phyloP scores from a whole-genome alignment of 805 yeast species.

The Cyberlindnera lachancei region DNA sequence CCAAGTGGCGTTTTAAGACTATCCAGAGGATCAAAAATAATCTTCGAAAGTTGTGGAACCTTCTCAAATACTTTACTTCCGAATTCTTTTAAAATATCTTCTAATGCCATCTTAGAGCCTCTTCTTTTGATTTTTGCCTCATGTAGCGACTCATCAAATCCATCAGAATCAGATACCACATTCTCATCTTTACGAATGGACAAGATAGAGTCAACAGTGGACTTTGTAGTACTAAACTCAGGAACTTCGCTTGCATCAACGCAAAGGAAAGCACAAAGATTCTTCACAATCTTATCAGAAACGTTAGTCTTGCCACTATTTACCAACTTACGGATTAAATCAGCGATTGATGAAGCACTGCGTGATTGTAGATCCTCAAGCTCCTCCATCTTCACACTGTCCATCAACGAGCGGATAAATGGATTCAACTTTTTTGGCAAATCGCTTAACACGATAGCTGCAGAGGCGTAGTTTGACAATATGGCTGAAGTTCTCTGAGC shows the following conservation, averaged over 20 bases:
- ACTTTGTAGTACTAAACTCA: slow-evolving; percentile 65
- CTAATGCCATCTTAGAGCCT: slow-evolving; percentile 74
- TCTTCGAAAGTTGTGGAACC: slow-evolving; percentile 57
- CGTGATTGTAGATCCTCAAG: slow-evolving; percentile 57
- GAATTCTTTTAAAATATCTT: slow-evolving; percentile 46
- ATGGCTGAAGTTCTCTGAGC: slow-evolving; percentile 50
- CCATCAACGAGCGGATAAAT: slow-evolving; percentile 85
- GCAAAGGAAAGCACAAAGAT: slow-evolving; percentile 86
- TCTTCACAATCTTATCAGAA: slow-evolving; percentile 82
- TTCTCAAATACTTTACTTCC: slow-evolving; percentile 46
- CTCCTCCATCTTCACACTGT: slow-evolving; percentile 75
- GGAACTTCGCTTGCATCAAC: slow-evolving; percentile 96
- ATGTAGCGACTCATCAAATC: slow-evolving; percentile 54
- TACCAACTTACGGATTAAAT: slow-evolving; percentile 53
- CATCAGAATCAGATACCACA: slow-evolving; percentile 54
- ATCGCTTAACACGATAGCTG: slow-evolving; percentile 51
- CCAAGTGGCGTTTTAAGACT: slow-evolving; percentile 24
- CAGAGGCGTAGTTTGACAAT: slow-evolving; percentile 70
- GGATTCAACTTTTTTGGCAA: slow-evolving; percentile 89
- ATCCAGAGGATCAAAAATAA: slow-evolving; percentile 61
- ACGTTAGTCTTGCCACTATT: slow-evolving; percentile 57
- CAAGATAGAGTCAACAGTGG: slow-evolving; percentile 46
- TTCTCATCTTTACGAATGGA: slow-evolving; percentile 72
- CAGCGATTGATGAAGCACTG: slow-evolving; percentile 62
- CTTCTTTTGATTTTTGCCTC: slow-evolving; percentile 75